Evolutionary conservation across 305 asterid genomes (phyloP).

Genomic region (Coffea humblotiana): DNA sequence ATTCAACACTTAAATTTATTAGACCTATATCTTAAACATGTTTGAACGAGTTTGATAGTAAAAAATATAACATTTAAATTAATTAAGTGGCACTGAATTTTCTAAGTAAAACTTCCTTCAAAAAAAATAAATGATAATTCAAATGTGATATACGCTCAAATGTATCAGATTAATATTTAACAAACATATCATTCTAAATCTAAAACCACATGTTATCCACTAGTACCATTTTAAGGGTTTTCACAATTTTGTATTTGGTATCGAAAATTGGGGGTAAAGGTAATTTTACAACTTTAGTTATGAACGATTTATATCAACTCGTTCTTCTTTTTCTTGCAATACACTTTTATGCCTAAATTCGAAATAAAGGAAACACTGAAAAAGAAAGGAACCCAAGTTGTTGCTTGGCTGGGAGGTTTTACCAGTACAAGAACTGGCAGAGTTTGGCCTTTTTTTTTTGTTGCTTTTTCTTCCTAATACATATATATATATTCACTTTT

Average conservation of each 20-base stretch:
- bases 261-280: neutral
- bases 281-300: neutral
- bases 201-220: no score
- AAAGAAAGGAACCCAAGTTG: slow-evolving; percentile 9
- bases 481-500: neutral
- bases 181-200: no score
- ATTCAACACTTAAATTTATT: no score
- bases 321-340: neutral
- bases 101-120: no score
- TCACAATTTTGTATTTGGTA: neutral
- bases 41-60: no score
- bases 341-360: neutral
- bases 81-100: no score
- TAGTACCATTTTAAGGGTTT: no score
- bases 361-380: slow-evolving; percentile 13
- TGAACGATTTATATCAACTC: neutral
- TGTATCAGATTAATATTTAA: no score
- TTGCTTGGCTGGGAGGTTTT: slow-evolving; percentile 24
- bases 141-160: no score
- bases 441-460: neutral
- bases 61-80: no score
- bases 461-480: neutral
- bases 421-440: neutral
- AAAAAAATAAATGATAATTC: no score
- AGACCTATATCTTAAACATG: no score